Evolutionary conservation across 768 basidiomycete species (phyloP), one percentile per base, ranked within the genome.

Genomic region (Clitopilus hobsonii): DNA sequence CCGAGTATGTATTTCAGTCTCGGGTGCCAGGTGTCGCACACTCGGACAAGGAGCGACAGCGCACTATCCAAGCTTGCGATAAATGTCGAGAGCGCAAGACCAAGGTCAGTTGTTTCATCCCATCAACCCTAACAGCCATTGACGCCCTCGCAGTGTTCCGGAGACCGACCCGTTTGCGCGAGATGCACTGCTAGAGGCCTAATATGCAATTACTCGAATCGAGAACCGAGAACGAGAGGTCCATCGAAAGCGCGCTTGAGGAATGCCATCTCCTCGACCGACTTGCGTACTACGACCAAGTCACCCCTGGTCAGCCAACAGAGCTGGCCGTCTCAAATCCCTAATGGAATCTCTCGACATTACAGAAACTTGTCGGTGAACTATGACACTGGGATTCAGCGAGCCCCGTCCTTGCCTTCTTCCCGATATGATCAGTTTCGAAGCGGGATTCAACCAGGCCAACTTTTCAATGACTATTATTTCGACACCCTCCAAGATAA

Each of bases 21-120:
- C 57, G 57, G 8, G 49, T 54, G 38, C 45, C 54, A 55, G 18
- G 38, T 13, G 49, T 62, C 18, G 41, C 63, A 13, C 64, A 67
- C 5, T 56, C 22, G 22, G 41, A 45, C 22, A 45, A 62, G 47
- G 64, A 66, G 55, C 71, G 74, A 47, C 75, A 77, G 55, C 70
- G 79, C 27, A 81, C 78, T 14, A 67, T 74, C 0, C 79, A 80
- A 55, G 82, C 82, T 20, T 84, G 82, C 60, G 77, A 80, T 55
- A 80, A 79, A 62, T 84, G 82, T 61, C 69, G 82, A 16, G 75
- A 77, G 55, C 71, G 82, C 23, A 84, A 84, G 67, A 81, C 80
- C 6, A 83, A 83, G 72, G 83, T 80, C 56, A 32, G 70, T 55
- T 51, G 47, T 48, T 6, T 48, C 47, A 48, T 22, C 20, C 22